These are phyloP conservation scores for Aureobasidium sp. DNA, from an alignment of 2,329 filamentous ascomycete species.

Conservation along the genomic window DNA sequence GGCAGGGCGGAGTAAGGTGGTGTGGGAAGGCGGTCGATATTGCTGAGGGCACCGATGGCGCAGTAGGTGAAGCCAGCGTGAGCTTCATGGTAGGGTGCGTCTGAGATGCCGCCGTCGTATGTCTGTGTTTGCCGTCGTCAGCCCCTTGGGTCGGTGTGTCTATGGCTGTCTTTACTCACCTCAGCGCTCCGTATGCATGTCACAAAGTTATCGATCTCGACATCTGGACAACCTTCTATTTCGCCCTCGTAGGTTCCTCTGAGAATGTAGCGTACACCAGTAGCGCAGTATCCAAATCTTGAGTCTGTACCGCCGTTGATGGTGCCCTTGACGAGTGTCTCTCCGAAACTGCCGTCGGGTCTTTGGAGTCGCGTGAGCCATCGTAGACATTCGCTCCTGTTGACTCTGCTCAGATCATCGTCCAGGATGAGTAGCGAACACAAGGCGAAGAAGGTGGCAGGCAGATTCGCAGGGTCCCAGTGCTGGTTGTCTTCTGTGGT, in stretches of 20 bases:
- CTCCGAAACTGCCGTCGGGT: constrained; percentile 82
- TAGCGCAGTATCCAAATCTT: constrained; percentile 79
- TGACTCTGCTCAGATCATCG: constrained; percentile 54
- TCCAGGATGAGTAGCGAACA: constrained; percentile 60
- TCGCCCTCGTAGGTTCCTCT: constrained; percentile 51
- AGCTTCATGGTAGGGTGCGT: constrained; percentile 70
- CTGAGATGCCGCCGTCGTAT: constrained; percentile 78
- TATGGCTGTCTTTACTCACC: constrained; percentile 19
- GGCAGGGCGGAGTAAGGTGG: background rate
- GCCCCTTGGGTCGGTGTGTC: background rate
- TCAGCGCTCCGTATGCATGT: constrained; percentile 59
- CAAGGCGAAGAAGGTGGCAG: constrained; percentile 84
- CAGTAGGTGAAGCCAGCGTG: constrained; percentile 92
- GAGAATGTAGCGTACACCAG: constrained; percentile 74
- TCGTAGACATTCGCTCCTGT: constrained; percentile 55
- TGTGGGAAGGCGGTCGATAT: constrained; percentile 56
- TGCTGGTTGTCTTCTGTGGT: constrained; percentile 43
- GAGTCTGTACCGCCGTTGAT: constrained; percentile 78
- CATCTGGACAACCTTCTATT: constrained; percentile 55
- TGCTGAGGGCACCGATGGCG: constrained; percentile 65
- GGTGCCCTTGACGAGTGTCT: constrained; percentile 55
- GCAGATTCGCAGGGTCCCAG: constrained; percentile 73
- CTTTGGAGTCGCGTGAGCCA: constrained; percentile 76
- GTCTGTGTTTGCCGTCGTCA: constrained; percentile 39
- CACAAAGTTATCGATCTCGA: constrained; percentile 63